phyloP scores from a whole-genome alignment of 306 rosid genomes.

The Quercus dentata region DNA sequence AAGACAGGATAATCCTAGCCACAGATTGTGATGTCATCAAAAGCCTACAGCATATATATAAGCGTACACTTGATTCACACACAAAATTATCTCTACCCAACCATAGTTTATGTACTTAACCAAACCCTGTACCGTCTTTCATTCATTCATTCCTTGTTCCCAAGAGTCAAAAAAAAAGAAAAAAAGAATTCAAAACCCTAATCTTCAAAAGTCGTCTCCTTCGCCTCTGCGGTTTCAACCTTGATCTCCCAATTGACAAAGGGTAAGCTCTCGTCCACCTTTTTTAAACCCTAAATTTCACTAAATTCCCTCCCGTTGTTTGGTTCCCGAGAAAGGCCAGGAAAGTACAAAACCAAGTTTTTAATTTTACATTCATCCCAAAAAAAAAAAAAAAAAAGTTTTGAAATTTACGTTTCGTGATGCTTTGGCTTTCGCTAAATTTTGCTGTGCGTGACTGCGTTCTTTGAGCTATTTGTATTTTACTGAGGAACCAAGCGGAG shows the following conservation, averaged over 20 bases:
- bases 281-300: background rate
- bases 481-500: background rate
- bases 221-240: conserved; percentile 23
- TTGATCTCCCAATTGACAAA: conserved; percentile 20
- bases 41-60: background rate
- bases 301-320: background rate
- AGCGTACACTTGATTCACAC: background rate
- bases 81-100: background rate
- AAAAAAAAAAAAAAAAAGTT: too few relatives aligned
- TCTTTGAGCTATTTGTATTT: background rate
- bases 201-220: background rate
- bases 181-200: conserved; percentile 31
- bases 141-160: background rate
- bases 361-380: background rate
- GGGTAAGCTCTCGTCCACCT: conserved; percentile 28
- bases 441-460: background rate
- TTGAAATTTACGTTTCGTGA: background rate
- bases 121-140: background rate
- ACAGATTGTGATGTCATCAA: background rate
- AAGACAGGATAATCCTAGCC: too few relatives aligned
- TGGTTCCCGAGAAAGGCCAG: background rate
- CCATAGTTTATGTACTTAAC: background rate
- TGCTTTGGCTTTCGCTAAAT: background rate
- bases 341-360: background rate
- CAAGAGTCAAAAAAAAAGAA: conserved; percentile 1